Evolutionary conservation across 495 filamentous ascomycete species (phyloP).

Genomic region (Aspergillus carlsbadensis): DNA sequence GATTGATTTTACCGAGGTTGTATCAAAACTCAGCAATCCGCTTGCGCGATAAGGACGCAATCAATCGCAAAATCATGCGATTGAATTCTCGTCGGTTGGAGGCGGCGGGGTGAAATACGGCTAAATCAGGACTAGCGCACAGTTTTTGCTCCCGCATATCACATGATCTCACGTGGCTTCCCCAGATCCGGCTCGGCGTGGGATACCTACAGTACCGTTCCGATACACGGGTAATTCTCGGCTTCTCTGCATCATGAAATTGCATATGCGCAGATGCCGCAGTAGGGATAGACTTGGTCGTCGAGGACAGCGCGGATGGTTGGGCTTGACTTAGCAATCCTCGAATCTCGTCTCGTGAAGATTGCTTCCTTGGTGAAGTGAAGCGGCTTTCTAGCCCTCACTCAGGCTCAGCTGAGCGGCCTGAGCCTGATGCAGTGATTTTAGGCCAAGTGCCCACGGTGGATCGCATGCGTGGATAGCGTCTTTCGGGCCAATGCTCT

Average conservation of each 20-base stretch:
- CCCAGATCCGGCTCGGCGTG: constrained; percentile 5
- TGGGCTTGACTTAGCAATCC: neutral
- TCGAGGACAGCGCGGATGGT: no score
- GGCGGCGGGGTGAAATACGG: constrained; percentile 9
- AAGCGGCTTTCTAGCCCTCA: no score
- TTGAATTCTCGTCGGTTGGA: neutral
- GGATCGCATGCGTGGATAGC: neutral
- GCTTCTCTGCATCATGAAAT: neutral
- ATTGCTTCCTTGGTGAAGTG: no score
- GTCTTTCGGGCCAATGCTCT: constrained; percentile 4
- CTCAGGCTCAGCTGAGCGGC: no score
- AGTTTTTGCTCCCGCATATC: neutral
- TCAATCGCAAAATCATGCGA: neutral
- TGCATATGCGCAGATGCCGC: neutral
- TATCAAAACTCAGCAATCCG: no score
- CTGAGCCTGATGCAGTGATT: no score
- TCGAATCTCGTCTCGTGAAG: no score
- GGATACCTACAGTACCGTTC: constrained; percentile 4
- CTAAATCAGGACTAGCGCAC: neutral
- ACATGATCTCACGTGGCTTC: constrained; percentile 23
- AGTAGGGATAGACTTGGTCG: no score
- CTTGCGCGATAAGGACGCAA: no score
- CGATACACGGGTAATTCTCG: constrained; percentile 23
- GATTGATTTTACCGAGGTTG: no score
- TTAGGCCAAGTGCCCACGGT: no score